phyloP scores from a whole-genome alignment of 1,284 basidiomycete genomes.

The Sanghuangporus weigelae region DNA sequence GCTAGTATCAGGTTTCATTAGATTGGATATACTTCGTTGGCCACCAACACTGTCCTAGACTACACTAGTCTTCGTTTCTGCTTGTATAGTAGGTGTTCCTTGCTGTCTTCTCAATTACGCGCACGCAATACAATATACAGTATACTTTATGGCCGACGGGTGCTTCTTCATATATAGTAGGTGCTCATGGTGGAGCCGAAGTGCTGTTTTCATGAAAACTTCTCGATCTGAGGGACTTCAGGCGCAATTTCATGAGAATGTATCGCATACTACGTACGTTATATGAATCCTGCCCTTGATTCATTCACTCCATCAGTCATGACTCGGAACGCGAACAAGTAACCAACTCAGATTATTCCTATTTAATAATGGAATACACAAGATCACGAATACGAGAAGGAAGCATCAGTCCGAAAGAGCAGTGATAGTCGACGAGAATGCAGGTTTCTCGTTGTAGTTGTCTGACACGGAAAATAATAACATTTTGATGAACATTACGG shows the following conservation, averaged over 20 bases:
- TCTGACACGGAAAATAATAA: background rate
- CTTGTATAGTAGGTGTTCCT: conserved; percentile 1
- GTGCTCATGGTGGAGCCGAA: too few relatives aligned
- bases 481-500: background rate
- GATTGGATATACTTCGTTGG: background rate
- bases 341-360: too few relatives aligned
- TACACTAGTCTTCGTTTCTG: background rate
- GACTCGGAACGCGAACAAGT: too few relatives aligned
- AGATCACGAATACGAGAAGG: too few relatives aligned
- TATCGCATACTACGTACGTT: too few relatives aligned
- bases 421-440: conserved; percentile 8
- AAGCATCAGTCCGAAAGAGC: background rate
- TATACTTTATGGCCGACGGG: background rate
- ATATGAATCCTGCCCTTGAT: too few relatives aligned
- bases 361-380: too few relatives aligned
- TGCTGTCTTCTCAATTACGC: background rate
- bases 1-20: background rate
- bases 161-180: background rate
- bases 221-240: too few relatives aligned
- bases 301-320: too few relatives aligned
- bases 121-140: background rate
- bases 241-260: too few relatives aligned
- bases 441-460: conserved; percentile 9
- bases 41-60: background rate
- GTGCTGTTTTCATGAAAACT: too few relatives aligned